Evolutionary conservation across 306 rosid genomes (phyloP).

Genomic region (Medicago ruthenica): DNA sequence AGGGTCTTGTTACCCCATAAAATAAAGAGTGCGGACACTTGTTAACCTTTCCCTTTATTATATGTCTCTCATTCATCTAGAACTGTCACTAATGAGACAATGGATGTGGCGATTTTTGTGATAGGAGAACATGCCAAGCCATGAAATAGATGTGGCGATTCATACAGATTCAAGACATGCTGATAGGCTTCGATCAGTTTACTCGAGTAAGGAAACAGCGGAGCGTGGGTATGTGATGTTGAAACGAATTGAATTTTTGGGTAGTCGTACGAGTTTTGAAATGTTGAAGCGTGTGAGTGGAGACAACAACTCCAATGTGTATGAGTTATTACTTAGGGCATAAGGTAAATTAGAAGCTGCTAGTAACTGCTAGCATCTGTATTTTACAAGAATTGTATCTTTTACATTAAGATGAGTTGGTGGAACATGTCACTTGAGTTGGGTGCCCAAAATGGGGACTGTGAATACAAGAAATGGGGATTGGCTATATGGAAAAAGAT

Average conservation of each 20-base stretch:
- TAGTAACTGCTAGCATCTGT: background rate
- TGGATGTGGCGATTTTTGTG: constrained; percentile 5
- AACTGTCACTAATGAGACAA: constrained; percentile 1
- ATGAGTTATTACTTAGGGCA: constrained; percentile 85
- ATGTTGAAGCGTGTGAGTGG: constrained; percentile 87
- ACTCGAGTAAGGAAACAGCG: constrained; percentile 68
- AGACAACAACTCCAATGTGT: constrained; percentile 89
- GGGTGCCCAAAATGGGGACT: constrained; percentile 10
- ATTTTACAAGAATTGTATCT: background rate
- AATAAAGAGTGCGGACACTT: too few relatives aligned
- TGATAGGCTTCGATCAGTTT: constrained; percentile 80
- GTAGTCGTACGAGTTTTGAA: constrained; percentile 88
- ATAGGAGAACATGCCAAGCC: constrained; percentile 84
- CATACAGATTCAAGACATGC: constrained; percentile 94
- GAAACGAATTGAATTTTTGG: constrained; percentile 80
- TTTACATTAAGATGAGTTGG: constrained; percentile 13
- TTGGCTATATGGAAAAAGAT: background rate
- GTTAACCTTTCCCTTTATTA: too few relatives aligned
- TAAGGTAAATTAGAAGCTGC: constrained; percentile 47
- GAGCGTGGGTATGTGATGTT: constrained; percentile 61
- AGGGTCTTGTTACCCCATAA: too few relatives aligned
- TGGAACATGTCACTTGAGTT: constrained; percentile 24
- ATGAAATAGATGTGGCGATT: constrained; percentile 85
- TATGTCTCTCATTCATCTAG: background rate
- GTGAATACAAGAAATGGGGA: constrained; percentile 24